Base-by-base conservation (phyloP, 164 flowering plant species). In the Tetracentron sinense region DNA sequence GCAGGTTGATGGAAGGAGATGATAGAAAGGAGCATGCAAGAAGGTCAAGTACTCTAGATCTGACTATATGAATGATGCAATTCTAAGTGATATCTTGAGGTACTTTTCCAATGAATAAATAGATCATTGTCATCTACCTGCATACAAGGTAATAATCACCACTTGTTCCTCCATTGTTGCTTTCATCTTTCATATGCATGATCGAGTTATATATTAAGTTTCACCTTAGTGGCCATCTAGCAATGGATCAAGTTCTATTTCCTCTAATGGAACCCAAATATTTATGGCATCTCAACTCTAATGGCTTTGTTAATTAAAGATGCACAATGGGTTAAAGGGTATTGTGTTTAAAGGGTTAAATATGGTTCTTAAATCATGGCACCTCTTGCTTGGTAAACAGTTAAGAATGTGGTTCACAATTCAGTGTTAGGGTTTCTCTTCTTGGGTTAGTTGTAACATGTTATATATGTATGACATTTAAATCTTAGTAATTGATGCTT, bases 31-130 rank as follows among this genome's bases (percentile, higher is more conserved):
- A 66, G 56, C 28, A 69, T 69, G 60, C 65, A 65, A 67, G 49
- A 64, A 58, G 77, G 77, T 71, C 79, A 71, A 86, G 92, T 83
- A 81, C 90, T 78, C 91, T 88, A 27, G 87, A 88, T 90, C 97
- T 90, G 85, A 88, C 94, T 81, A 75, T 84, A 74, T 88, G 92
- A 86, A 86, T 78, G 65, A 47, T 64, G 66, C 58, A 58, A 81
- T 81, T 84, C 84, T 81, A 70, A 89, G 89, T 85, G 92, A 87
- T 90, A 89, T 80, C 75, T 77, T 81, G 88, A 75, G 76, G 87
- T 86, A 85, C 92, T 83, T 81, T 64, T 70, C 66, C 74, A 42
- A 44, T 70, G 54, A 58, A 54, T n/a, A n/a, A n/a, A n/a, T n/a
- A n/a, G n/a, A n/a, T n/a, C n/a, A n/a, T n/a, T n/a, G n/a, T n/a